phyloP scores from a whole-genome alignment of 2,329 filamentous ascomycete species.

The Epicoccum nigrum region DNA sequence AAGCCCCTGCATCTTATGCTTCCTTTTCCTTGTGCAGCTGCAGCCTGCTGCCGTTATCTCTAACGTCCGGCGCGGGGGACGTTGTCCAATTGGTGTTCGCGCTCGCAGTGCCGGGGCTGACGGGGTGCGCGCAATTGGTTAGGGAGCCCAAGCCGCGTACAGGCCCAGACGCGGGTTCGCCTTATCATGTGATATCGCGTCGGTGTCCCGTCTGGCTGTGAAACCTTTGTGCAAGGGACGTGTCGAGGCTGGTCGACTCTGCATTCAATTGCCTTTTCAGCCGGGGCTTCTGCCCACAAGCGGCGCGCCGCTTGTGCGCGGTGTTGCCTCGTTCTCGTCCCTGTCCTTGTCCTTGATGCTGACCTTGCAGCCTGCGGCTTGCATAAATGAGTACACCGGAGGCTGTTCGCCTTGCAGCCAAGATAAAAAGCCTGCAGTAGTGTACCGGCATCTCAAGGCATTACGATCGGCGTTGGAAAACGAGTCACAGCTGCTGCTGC shows the following conservation, averaged over 20 bases:
- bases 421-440: not conserved
- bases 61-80: conserved; percentile 2
- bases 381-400: not conserved
- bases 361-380: not conserved
- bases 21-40: conserved; percentile 10
- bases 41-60: conserved; percentile 9
- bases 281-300: too few relatives aligned
- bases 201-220: not conserved
- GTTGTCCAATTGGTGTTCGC: conserved; percentile 1
- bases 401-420: not conserved
- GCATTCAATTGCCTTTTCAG: too few relatives aligned
- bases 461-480: not conserved
- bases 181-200: conserved; percentile 45
- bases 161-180: conserved; percentile 26
- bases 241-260: too few relatives aligned
- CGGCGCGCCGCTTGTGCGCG: too few relatives aligned
- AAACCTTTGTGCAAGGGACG: not conserved
- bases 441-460: not conserved
- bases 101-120: not conserved
- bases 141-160: conserved; percentile 1
- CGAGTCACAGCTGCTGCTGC: not conserved
- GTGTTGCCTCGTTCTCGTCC: not conserved
- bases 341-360: not conserved
- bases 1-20: conserved; percentile 9
- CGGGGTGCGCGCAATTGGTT: conserved; percentile 2